These are phyloP conservation scores for Penicillium sp. DNA, from an alignment of 2,329 filamentous ascomycete genomes.

Conservation along the genomic window DNA sequence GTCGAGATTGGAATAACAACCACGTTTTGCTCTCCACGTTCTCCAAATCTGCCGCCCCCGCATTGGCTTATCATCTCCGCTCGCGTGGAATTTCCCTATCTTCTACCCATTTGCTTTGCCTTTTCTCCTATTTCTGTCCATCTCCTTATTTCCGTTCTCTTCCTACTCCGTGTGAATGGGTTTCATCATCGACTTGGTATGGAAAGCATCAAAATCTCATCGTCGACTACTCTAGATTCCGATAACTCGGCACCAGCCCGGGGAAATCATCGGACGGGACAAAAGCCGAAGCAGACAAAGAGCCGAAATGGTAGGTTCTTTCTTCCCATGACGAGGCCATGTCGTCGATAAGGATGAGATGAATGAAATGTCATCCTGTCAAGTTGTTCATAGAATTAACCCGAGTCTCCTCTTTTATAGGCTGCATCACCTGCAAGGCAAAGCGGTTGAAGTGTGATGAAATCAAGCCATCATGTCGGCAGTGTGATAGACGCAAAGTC, in stretches of 20 bases:
- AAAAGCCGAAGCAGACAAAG: constrained; percentile 69
- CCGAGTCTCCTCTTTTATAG: constrained; percentile 42
- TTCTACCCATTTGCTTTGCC: constrained; percentile 17
- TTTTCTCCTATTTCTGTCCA: constrained; percentile 6
- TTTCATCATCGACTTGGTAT: constrained; percentile 35
- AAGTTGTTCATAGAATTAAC: constrained; percentile 24
- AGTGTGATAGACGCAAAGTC: constrained; percentile 63
- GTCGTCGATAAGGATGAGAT: not conserved
- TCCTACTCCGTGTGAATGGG: constrained; percentile 5
- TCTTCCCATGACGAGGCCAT: not conserved
- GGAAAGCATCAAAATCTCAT: constrained; percentile 60
- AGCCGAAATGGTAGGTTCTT: constrained; percentile 63
- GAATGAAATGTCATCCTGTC: not conserved
- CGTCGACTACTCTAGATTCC: constrained; percentile 50
- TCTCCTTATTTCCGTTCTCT: constrained; percentile 1
- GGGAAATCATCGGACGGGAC: constrained; percentile 28
- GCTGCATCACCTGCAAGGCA: constrained; percentile 69
- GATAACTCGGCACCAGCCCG: constrained; percentile 24
- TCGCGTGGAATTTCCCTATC: constrained; percentile 9
- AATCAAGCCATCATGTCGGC: constrained; percentile 63
- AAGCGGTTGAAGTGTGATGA: constrained; percentile 73
- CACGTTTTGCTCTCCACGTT: not conserved
- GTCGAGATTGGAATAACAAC: constrained; percentile 1
- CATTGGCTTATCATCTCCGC: constrained; percentile 18
- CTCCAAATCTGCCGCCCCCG: constrained; percentile 16